Base-by-base conservation (phyloP, 192 early-diverging fungal genomes). In the Coemansia sp. region DNA sequence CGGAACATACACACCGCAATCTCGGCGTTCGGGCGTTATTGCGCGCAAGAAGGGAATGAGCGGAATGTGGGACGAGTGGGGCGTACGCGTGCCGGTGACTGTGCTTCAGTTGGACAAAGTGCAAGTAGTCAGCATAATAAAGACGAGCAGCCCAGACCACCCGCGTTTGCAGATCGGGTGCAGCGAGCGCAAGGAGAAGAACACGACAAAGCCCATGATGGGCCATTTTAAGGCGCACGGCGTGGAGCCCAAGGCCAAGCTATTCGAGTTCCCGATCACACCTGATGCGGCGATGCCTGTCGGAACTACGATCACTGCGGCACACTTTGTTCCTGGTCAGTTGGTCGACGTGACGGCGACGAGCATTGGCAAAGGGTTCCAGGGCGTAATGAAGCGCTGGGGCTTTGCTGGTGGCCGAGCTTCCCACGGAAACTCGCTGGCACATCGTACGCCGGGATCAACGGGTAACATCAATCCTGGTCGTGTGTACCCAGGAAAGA, bases 371-470 rank as follows among this genome's bases (percentile, higher is more conserved):
- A 98, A 98, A 75, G 95, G 95, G 16, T 97, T 97, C 82, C 90
- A 91, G 64, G 96, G 96, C 66, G 93, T 88, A 6, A 98, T 98
- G 95, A 98, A 98, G 87, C 87, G 95, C 76, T 93, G 90, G 87
- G 89, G 89, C 29, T 97, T 97, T 72, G 86, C 82, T 43, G 96
- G 96, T 71, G 85, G 91, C 17, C 89, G 87, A 19, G 96, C 96
- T n/a, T 90, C 93, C 23, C 96, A 98, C 82, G 96, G 96, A 85
- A 87, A 85, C 29, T 98, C 96, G 16, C 80, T 95, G 8, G 80
- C 92, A 9, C 96, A 98, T 75, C 83, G 96, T 63, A 88, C 88
- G 6, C 82, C 82, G 21, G 96, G 96, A 72, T 94, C 94, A 19
- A 95, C 91, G 8, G 96, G 96, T 74, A 86, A 90, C 69, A 83